Conservation (phyloP, 2,329 filamentous ascomycete species). For the Botrytis pseudocinerea region DNA sequence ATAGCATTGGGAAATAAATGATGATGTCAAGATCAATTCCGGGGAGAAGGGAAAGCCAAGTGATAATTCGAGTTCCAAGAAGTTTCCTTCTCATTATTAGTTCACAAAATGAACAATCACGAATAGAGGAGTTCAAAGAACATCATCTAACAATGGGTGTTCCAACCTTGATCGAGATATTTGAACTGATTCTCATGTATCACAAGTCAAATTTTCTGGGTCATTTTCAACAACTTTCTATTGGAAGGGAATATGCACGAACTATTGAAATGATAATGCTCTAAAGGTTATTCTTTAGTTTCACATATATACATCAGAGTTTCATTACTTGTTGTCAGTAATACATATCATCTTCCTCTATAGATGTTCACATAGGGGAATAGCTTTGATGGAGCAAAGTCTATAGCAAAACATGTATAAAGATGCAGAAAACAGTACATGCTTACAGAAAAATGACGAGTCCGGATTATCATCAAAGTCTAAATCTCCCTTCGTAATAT, state of each 20-base stretch:
- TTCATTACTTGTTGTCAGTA: not conserved
- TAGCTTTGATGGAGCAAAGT: too few relatives aligned
- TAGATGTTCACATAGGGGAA: not conserved
- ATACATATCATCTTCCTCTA: rapidly evolving
- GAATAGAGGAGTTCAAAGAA: not conserved
- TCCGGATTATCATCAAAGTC: not conserved
- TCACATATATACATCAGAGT: not conserved
- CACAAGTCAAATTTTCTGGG: not conserved
- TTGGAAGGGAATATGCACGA: not conserved
- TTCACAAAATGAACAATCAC: not conserved
- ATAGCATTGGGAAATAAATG: too few relatives aligned
- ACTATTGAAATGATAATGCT: not conserved
- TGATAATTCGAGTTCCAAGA: too few relatives aligned
- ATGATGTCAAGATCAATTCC: too few relatives aligned
- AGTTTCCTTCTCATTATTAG: not conserved
- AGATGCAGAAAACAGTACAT: not conserved
- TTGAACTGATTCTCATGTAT: too few relatives aligned
- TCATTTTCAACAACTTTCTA: rapidly evolving
- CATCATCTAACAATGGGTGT: not conserved
- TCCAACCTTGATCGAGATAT: not conserved
- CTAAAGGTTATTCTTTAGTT: too few relatives aligned
- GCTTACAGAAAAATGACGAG: not conserved
- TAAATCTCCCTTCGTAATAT: not conserved
- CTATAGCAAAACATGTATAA: not conserved
- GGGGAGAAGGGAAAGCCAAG: too few relatives aligned